These are phyloP conservation scores for Ogataea degrootiae DNA, from an alignment of 805 yeast species.

Conservation along the genomic window DNA sequence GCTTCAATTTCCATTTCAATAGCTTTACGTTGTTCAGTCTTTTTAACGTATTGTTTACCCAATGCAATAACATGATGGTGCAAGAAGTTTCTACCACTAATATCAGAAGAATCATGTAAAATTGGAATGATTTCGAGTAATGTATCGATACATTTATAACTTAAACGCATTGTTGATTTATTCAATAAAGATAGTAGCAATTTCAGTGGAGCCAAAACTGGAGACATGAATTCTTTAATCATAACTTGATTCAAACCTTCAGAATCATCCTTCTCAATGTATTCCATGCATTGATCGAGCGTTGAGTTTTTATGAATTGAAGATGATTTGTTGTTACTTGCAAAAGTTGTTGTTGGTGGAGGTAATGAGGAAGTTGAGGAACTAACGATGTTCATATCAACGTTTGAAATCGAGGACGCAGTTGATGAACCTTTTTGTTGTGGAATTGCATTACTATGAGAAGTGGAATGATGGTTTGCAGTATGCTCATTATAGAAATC, in stretches of 20 bases:
- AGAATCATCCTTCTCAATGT: slow-evolving; percentile 26
- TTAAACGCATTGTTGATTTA: slow-evolving; percentile 54
- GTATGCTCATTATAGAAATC: slow-evolving; percentile 13
- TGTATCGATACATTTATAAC: slow-evolving; percentile 54
- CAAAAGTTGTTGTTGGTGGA: slow-evolving; percentile 19
- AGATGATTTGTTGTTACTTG: slow-evolving; percentile 2
- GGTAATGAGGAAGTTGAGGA: slow-evolving; percentile 19
- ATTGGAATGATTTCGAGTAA: slow-evolving; percentile 47
- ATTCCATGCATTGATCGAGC: slow-evolving; percentile 20
- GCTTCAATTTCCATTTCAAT: slow-evolving; percentile 10
- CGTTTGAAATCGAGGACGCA: slow-evolving; percentile 20
- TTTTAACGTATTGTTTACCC: slow-evolving; percentile 55
- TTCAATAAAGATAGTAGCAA: slow-evolving; percentile 57
- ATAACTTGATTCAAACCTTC: slow-evolving; percentile 40
- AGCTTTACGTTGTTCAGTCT: slow-evolving; percentile 13
- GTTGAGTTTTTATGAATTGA: slow-evolving; percentile 11
- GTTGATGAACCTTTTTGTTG: slow-evolving; percentile 14
- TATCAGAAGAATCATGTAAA: slow-evolving; percentile 62
- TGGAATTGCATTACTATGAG: background rate
- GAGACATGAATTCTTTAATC: slow-evolving; percentile 37
- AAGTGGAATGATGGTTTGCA: background rate
- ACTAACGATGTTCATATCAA: slow-evolving; percentile 14
- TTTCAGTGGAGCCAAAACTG: slow-evolving; percentile 49
- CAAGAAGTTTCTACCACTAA: slow-evolving; percentile 77
- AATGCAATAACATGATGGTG: slow-evolving; percentile 78